These are phyloP conservation scores for Citrus trifoliata DNA, from an alignment of 345 rosid genomes.

Conservation along the genomic window DNA sequence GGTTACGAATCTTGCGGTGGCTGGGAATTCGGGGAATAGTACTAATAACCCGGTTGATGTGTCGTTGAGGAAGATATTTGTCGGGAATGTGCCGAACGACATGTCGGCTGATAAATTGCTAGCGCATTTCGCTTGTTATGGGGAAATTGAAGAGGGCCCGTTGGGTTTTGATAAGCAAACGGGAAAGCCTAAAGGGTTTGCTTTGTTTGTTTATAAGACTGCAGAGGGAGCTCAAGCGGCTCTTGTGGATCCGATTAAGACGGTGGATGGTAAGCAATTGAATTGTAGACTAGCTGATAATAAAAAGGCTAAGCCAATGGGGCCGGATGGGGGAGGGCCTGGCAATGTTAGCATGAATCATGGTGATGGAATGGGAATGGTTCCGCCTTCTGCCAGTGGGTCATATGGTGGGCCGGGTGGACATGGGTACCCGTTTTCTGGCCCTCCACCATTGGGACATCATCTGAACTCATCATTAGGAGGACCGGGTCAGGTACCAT, in stretches of 20 bases:
- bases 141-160: constrained; percentile 91
- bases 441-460: constrained; percentile 44
- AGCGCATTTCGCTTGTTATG: constrained; percentile 55
- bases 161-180: constrained; percentile 84
- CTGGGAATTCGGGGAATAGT: constrained; percentile 57
- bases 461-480: constrained; percentile 44
- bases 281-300: constrained; percentile 77
- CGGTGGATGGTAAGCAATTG: constrained; percentile 66
- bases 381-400: constrained; percentile 33
- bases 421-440: constrained; percentile 41
- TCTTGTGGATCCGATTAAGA: constrained; percentile 66
- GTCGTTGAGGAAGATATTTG: constrained; percentile 75
- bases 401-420: constrained; percentile 47
- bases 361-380: constrained; percentile 65
- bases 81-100: constrained; percentile 71
- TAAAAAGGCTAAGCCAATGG: constrained; percentile 57
- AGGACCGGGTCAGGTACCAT: constrained; percentile 37
- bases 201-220: constrained; percentile 79
- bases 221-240: constrained; percentile 80
- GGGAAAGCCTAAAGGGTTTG: constrained; percentile 80
- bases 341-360: constrained; percentile 31
- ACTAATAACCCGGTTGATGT: constrained; percentile 41
- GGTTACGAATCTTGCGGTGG: constrained; percentile 72
- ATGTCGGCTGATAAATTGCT: constrained; percentile 64
- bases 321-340: constrained; percentile 24